A percentile compares a stretch with the other conserved stretches of the same genome.
Evolutionary conservation across 75 land plant species (phyloP).

Genomic region (Pinus tabuliformis): DNA sequence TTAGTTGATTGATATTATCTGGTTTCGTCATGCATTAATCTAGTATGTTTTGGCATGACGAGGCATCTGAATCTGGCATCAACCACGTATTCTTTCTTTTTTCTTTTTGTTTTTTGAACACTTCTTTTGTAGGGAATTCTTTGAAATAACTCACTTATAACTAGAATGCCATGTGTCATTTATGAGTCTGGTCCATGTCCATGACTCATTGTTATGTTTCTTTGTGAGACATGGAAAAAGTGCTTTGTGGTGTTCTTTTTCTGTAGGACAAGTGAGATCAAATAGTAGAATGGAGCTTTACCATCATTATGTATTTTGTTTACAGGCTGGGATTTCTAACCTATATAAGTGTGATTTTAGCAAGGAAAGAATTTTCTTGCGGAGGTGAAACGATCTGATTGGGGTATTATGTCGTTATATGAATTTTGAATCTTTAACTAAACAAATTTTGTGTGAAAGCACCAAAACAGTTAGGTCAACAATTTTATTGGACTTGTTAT

Average conservation of each 20-base stretch:
- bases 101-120: neutral
- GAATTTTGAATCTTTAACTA: neutral
- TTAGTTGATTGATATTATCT: neutral
- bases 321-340: neutral
- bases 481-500: neutral
- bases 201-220: neutral
- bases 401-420: neutral
- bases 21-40: neutral
- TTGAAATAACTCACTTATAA: neutral
- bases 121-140: slow-evolving; percentile 2
- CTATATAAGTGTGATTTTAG: neutral
- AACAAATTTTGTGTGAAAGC: neutral
- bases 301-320: neutral
- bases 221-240: neutral
- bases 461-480: neutral
- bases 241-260: neutral
- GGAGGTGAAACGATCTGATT: neutral
- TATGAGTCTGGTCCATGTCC: neutral
- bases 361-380: neutral
- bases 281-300: neutral
- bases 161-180: neutral
- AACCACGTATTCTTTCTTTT: neutral
- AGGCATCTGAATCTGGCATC: neutral
- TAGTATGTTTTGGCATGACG: slow-evolving; percentile 3
- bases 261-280: neutral